Evolutionary conservation across 129 eudicot species (phyloP), one percentile per base, ranked within the genome.

Genomic region (Calendula officinalis): DNA sequence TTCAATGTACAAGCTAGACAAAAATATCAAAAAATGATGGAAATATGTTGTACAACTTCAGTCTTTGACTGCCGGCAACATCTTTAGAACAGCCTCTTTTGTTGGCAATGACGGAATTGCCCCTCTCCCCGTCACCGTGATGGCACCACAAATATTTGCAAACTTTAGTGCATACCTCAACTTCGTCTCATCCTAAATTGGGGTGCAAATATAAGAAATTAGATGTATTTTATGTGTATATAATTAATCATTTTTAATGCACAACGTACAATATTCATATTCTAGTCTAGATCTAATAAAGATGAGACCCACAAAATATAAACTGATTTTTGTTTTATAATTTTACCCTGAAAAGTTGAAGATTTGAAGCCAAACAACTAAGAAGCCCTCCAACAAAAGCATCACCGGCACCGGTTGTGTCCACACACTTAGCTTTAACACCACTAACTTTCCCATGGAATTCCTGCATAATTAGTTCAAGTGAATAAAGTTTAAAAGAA

Each of bases 71-170:
- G 62, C 75, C 50, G 71, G 43, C 64, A 82, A 45, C 62, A 62
- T 27, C 49, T 62, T 27, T 22, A 68, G 38, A 56, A 79, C 84
- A 9, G 53, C 77, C 22, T 75, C 84, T 50, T 79, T 75, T 3
- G 84, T 79, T 14, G 88, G 88, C 76, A 83, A 51, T 27, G 88
- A 80, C 1, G 84, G 84, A 46, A 83, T 83, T 17, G 88, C 88
- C 75, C 88, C 84, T 76, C 71, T 72, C 54, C 72, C 65, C 3
- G 78, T 79, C 54, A 75, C 72, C 1, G 84, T 79, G 3, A 83
- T 58, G 37, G 88, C 82, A 53, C 84, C 88, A 39, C 82, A 83
- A 6, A 60, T 75, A 15, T 81, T 77, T 3, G 86, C 80, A 64
- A 81, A 81, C 54, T 34, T 57, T 7, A 77, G 74, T 1, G 79